Conservation (phyloP, 2,329 filamentous ascomycete genomes). For the Sclerotinia sclerotiorum region DNA sequence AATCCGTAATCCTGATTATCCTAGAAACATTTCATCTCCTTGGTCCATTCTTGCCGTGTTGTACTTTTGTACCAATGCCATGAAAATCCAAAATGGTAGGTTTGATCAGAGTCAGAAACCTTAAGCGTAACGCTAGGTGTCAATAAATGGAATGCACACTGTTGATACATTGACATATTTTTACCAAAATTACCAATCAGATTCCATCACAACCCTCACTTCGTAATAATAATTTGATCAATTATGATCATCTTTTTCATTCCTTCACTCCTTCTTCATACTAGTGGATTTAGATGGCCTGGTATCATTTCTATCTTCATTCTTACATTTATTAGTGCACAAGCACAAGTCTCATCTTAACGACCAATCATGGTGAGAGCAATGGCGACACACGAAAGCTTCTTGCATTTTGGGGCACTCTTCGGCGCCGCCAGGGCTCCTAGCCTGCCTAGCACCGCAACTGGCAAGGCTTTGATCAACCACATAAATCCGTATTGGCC, state of each 20-base stretch:
- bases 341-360: conserved; percentile 22
- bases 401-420: conserved; percentile 20
- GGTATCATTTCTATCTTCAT: conserved; percentile 16
- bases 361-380: conserved; percentile 14
- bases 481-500: conserved; percentile 12
- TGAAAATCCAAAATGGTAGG: conserved; percentile 2
- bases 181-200: neutral
- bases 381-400: conserved; percentile 6
- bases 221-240: neutral
- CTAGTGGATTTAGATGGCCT: conserved; percentile 10
- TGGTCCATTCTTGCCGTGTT: conserved; percentile 17
- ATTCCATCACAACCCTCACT: neutral
- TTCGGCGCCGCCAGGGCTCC: conserved; percentile 15
- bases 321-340: conserved; percentile 8
- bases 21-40: conserved; percentile 13
- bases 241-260: conserved; percentile 8
- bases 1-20: conserved; percentile 1
- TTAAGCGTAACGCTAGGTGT: conserved; percentile 4
- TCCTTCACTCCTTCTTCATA: neutral
- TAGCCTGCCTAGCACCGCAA: neutral
- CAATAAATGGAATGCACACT: conserved; percentile 13
- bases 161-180: conserved; percentile 6
- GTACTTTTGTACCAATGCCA: conserved; percentile 9
- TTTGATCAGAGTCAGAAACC: conserved; percentile 18
- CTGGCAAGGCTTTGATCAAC: conserved; percentile 22